Percentiles rank a stretch among this genome's conserved stretches.
Evolutionary conservation across 306 rosid genomes (phyloP).

Genomic region (Casuarina glauca): DNA sequence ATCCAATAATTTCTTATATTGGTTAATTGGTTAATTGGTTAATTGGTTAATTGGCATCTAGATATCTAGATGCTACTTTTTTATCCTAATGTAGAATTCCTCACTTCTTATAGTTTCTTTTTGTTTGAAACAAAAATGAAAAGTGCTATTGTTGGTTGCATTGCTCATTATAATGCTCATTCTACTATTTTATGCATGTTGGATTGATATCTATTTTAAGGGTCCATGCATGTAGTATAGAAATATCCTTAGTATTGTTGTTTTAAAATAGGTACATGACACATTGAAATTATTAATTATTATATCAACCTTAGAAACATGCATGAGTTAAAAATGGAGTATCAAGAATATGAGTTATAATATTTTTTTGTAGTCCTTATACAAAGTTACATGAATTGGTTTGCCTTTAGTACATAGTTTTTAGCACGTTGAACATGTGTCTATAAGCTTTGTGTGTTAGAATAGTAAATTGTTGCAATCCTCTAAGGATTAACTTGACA

Average conservation of each 20-base stretch:
- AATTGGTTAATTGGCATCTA: background rate
- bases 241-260: background rate
- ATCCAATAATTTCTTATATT: conserved; percentile 10
- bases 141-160: background rate
- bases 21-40: background rate
- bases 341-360: background rate
- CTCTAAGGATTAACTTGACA: background rate
- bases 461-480: background rate
- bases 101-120: background rate
- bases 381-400: background rate
- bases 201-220: background rate
- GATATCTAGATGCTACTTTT: background rate
- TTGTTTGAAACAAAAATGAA: background rate
- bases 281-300: background rate
- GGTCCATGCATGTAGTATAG: background rate
- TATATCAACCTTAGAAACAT: background rate
- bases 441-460: background rate
- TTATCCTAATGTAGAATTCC: background rate
- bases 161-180: background rate
- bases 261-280: background rate
- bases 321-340: background rate
- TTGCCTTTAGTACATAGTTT: background rate
- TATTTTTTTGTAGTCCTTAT: background rate
- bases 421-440: background rate
- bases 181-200: background rate